Base-by-base conservation (phyloP, 2,329 filamentous ascomycete species). In the Apiospora rasikravindrae region DNA sequence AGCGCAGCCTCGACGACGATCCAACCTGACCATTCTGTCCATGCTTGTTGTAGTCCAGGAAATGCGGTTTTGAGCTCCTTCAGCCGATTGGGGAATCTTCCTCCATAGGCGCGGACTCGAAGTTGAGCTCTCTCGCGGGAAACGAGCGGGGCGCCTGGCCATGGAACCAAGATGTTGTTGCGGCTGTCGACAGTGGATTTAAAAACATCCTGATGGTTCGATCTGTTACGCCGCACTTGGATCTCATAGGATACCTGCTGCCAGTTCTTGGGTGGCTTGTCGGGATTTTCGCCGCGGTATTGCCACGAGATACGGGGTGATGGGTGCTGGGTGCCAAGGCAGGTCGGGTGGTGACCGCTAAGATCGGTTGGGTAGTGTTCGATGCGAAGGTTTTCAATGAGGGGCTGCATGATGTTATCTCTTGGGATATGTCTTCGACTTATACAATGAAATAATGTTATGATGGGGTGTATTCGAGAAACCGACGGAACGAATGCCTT, bases 241-340 rank as follows among this genome's bases (percentile, higher is more conserved):
- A 88, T 74, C 8, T 85, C 84, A 61, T 87, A 87, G 16, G 80
- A 76, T 13, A 75, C 78, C 74, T 87, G 86, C 10, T 80, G 78
- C 85, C 85, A 87, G 73, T 84, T 77, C 0, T 77, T 53, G 13
- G 78, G 80, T 7, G 80, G 76, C 45, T 22, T 47, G 7, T 2
- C 5, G 7, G 6, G 2, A n/a, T 6, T 6, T 47, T n/a, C 3
- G 19, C 7, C 16, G 6, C 45, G 14, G 64, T 87, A 86, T 6
- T 81, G 75, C 85, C 86, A 88, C 2, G 85, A 86, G 68, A 87
- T 83, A 0, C 86, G 80, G 13, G 86, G 86, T 19, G 78, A 71
- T 0, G 79, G 74, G 71, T 87, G 85, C 2, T 80, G 83, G 42
- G 87, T 86, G 7, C 86, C 86, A 2, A 87, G 74, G 29, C 83